Percentiles rank a stretch among this genome's conserved stretches.
phyloP scores from a whole-genome alignment of 2,329 filamentous ascomycete genomes.

The Diaporthe caulivora region DNA sequence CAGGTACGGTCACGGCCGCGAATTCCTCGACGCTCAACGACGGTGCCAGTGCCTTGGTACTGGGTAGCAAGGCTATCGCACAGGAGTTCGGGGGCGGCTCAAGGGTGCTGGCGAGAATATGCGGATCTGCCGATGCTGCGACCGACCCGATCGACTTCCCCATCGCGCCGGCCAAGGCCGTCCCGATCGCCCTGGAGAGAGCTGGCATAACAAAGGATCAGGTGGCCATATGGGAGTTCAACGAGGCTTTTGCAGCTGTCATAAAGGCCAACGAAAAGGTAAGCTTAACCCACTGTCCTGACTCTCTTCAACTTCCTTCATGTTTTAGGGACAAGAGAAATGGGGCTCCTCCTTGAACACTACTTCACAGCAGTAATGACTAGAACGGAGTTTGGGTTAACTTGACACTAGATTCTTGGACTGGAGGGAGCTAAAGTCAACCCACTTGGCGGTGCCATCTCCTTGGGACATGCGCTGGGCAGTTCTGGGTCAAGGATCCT shows the following conservation, averaged over 20 bases:
- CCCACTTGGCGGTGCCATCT: conserved; percentile 90
- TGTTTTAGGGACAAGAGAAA: not conserved
- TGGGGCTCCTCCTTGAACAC: not conserved
- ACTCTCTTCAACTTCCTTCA: not conserved
- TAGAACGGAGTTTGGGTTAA: not conserved
- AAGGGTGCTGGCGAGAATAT: conserved; percentile 87
- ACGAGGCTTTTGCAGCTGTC: conserved; percentile 96
- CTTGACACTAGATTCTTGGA: conserved; percentile 75
- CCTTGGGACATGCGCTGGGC: conserved; percentile 89
- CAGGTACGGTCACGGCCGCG: conserved; percentile 91
- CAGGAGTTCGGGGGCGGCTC: conserved; percentile 82
- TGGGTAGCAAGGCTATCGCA: conserved; percentile 85
- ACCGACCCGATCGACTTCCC: conserved; percentile 95
- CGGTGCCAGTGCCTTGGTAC: conserved; percentile 88
- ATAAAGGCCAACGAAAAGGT: conserved; percentile 95
- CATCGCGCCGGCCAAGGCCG: conserved; percentile 90
- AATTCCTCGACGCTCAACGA: conserved; percentile 97
- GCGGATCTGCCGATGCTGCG: conserved; percentile 89
- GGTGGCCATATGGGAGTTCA: conserved; percentile 97
- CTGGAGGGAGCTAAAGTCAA: conserved; percentile 86
- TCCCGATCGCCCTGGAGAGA: conserved; percentile 87
- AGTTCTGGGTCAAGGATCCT: conserved; percentile 94
- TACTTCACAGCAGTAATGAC: not conserved
- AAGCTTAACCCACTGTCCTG: conserved; percentile 35
- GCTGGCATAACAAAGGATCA: conserved; percentile 93